Evolutionary conservation across 129 eudicot genomes (phyloP).

Genomic region (Lonicera japonica): DNA sequence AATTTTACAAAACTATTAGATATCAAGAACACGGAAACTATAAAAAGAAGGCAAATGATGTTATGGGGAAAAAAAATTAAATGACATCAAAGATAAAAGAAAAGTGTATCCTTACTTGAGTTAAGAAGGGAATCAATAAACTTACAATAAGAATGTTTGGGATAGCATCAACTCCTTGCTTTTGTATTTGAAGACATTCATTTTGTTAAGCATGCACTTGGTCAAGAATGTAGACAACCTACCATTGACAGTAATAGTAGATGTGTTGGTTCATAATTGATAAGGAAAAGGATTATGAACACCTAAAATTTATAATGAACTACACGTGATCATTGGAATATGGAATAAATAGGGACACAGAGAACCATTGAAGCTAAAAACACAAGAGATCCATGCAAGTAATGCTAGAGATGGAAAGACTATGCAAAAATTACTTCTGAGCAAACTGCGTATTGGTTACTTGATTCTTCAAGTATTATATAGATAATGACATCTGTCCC

Average conservation of each 20-base stretch:
- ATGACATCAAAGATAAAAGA: not conserved
- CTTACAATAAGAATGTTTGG: conserved; percentile 36
- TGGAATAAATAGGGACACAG: not conserved
- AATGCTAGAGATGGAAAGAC: not conserved
- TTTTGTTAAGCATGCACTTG: conserved; percentile 37
- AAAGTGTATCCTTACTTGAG: not conserved
- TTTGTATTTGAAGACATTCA: conserved; percentile 26
- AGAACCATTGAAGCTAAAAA: not conserved
- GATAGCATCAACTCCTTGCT: conserved; percentile 32
- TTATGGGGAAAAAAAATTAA: not conserved
- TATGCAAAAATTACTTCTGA: no score
- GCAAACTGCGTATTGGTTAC: no score
- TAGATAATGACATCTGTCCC: no score
- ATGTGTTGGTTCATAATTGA: not conserved
- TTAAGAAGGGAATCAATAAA: not conserved
- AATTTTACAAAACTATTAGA: conserved; percentile 3
- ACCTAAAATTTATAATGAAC: not conserved
- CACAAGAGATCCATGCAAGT: not conserved
- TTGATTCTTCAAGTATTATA: no score
- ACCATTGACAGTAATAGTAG: conserved; percentile 1
- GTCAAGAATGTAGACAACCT: conserved; percentile 40
- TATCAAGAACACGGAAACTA: no score
- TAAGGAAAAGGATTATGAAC: not conserved
- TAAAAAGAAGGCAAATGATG: no score
- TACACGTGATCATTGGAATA: not conserved